phyloP scores from a whole-genome alignment of 2,329 filamentous ascomycete species.

The Alternaria ventricosa region DNA sequence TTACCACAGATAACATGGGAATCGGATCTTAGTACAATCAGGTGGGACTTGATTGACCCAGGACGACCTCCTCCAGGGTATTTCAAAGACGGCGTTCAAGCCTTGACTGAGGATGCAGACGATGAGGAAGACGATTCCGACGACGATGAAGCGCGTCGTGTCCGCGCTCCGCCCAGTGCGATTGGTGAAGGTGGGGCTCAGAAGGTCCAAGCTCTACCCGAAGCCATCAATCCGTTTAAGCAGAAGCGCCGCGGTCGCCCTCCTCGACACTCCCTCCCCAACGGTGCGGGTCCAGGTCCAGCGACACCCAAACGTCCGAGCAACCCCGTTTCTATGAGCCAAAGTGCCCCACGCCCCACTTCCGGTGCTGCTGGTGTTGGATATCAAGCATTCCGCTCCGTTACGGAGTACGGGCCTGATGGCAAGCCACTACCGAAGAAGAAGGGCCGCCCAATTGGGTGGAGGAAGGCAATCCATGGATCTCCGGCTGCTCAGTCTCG shows the following conservation, averaged over 20 bases:
- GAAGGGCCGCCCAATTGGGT: slow-evolving; percentile 58
- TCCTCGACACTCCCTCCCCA: slow-evolving; percentile 40
- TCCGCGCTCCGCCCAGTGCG: slow-evolving; percentile 23
- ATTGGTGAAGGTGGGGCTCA: slow-evolving; percentile 30
- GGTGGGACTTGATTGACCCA: slow-evolving; percentile 68
- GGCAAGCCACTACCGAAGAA: slow-evolving; percentile 50
- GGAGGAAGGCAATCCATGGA: slow-evolving; percentile 57
- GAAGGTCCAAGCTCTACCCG: slow-evolving; percentile 37
- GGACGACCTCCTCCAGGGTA: slow-evolving; percentile 53
- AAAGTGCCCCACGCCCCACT: slow-evolving; percentile 30
- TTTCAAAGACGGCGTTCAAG: slow-evolving; percentile 33
- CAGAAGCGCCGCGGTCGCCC: slow-evolving; percentile 46
- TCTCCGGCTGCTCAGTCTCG: slow-evolving; percentile 35
- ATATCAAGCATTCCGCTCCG: slow-evolving; percentile 52
- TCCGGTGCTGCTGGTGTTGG: slow-evolving; percentile 37
- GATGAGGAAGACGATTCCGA: slow-evolving; percentile 45
- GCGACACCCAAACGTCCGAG: slow-evolving; percentile 23
- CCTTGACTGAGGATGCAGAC: slow-evolving; percentile 41
- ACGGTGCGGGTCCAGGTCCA: slow-evolving; percentile 19
- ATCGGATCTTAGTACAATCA: slow-evolving; percentile 64
- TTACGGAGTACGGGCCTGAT: slow-evolving; percentile 37
- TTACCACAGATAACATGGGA: slow-evolving; percentile 53
- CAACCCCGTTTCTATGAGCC: slow-evolving; percentile 29
- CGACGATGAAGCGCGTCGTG: slow-evolving; percentile 32
- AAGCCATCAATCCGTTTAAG: slow-evolving; percentile 42